Base-by-base conservation (phyloP, 768 basidiomycete species). In the Lactarius hatsudake region DNA sequence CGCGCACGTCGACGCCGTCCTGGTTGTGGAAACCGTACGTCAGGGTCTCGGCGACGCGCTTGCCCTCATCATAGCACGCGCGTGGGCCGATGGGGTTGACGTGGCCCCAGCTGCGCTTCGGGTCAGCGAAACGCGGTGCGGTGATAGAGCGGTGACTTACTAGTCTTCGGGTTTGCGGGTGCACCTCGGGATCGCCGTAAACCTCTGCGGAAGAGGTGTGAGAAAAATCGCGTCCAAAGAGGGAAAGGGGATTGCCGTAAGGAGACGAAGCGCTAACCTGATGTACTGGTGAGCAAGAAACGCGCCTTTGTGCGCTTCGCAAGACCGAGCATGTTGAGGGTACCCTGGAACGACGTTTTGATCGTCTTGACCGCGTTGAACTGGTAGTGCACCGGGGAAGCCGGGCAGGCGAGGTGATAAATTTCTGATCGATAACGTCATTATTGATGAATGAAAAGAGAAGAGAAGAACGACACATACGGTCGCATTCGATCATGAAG, bases 21-120 rank as follows among this genome's bases (percentile, higher is more conserved):
- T 97, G 97, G 66, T 91, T 84, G 71, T 93, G 90, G 83, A 91
- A 98, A 48, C 96, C 96, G 74, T 98, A 99, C 8, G 96, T 96
- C 71, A 99, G 79, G 20, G 96, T 97, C 80, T 99, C 97, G 48
- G 97, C 96, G 45, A 98, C 96, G 73, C 97, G 94, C 81, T 99
- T 99, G 59, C 97, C 97, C 79, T 99, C 97, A 75, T 99, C 97
- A 75, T 99, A 99, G 79, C 97, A 99, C n/a, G 96, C 96, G 69
- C 97, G 92, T 67, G 93, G 93, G 28, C 97, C 97, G 72, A 96
- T 97, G 53, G 95, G 95, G 82, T 99, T 99, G 75, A 99, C 97
- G 78, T 98, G 89, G 57, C 95, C 96, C 95, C 95, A 97, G 78
- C 93, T 94, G 64, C 18, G 20, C 23, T 8, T 51, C 5, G 34